Evolutionary conservation across 306 rosid genomes (phyloP).

Genomic region (Gastrolobium bilobum): DNA sequence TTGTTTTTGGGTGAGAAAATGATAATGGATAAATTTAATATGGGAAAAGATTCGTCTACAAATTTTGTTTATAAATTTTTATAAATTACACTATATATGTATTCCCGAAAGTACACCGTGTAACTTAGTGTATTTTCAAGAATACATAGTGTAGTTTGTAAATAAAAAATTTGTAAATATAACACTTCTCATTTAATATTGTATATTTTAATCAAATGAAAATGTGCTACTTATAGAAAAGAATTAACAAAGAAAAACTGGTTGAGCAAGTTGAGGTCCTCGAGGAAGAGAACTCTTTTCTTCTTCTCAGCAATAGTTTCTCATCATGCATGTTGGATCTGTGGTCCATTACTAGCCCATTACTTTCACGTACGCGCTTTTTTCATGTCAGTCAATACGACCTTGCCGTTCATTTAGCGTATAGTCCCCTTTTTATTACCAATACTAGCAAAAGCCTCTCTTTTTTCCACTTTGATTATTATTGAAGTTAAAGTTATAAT

Average conservation of each 20-base stretch:
- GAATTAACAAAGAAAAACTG: neutral
- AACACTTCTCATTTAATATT: neutral
- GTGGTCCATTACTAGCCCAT: neutral
- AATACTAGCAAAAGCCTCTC: neutral
- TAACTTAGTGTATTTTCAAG: too few relatives aligned
- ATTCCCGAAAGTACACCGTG: too few relatives aligned
- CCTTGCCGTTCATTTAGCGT: neutral
- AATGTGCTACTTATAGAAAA: neutral
- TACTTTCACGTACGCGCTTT: neutral
- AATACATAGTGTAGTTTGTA: too few relatives aligned
- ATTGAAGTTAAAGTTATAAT: too few relatives aligned
- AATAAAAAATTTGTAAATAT: too few relatives aligned
- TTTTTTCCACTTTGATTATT: neutral
- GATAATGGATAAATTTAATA: too few relatives aligned
- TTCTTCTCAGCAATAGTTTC: neutral
- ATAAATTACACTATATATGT: too few relatives aligned
- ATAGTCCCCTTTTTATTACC: neutral
- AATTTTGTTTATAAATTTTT: too few relatives aligned
- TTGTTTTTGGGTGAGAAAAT: too few relatives aligned
- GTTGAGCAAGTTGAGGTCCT: neutral
- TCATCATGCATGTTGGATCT: conserved; percentile 8
- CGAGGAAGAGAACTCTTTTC: neutral
- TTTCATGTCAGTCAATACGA: neutral
- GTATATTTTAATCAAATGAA: neutral
- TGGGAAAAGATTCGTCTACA: too few relatives aligned